Percentiles rank a stretch among this genome's conserved stretches.
Conservation (phyloP, 2,329 filamentous ascomycete genomes). For the Cercospora zeae-maydis region DNA sequence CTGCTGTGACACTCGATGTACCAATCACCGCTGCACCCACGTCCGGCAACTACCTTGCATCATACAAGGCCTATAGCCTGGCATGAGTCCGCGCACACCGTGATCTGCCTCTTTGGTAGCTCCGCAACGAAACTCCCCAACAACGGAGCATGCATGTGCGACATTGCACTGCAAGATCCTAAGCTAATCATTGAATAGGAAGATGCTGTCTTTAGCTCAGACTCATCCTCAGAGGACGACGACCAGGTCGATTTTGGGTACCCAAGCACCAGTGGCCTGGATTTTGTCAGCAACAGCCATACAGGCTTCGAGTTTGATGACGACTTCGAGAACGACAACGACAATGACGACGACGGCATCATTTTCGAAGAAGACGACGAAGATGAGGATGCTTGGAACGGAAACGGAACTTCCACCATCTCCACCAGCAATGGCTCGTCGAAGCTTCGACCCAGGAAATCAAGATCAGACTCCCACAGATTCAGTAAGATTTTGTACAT, state of each 20-base stretch:
- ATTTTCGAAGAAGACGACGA: constrained; percentile 36
- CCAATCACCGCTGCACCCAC: too few relatives aligned
- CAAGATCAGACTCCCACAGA: constrained; percentile 47
- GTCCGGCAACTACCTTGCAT: too few relatives aligned
- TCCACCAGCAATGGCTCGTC: constrained; percentile 4
- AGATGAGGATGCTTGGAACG: constrained; percentile 41
- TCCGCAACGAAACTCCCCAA: too few relatives aligned
- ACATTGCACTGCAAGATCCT: too few relatives aligned
- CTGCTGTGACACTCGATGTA: not conserved
- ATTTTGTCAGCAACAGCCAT: constrained; percentile 87
- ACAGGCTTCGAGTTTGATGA: constrained; percentile 75
- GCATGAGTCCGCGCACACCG: too few relatives aligned
- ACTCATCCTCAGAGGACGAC: constrained; percentile 42
- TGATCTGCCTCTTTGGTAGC: too few relatives aligned
- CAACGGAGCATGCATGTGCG: too few relatives aligned
- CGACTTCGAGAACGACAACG: constrained; percentile 42
- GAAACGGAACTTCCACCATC: constrained; percentile 33
- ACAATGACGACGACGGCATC: constrained; percentile 50
- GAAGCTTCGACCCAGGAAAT: constrained; percentile 37
- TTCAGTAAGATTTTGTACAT: constrained; percentile 82
- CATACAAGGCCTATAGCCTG: too few relatives aligned
- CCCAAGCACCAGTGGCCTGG: constrained; percentile 71
- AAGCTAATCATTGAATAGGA: not conserved
- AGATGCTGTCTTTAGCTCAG: not conserved
- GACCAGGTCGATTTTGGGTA: constrained; percentile 58